Base-by-base conservation (phyloP, 441 rosid species). In the Populus trichocarpa region DNA sequence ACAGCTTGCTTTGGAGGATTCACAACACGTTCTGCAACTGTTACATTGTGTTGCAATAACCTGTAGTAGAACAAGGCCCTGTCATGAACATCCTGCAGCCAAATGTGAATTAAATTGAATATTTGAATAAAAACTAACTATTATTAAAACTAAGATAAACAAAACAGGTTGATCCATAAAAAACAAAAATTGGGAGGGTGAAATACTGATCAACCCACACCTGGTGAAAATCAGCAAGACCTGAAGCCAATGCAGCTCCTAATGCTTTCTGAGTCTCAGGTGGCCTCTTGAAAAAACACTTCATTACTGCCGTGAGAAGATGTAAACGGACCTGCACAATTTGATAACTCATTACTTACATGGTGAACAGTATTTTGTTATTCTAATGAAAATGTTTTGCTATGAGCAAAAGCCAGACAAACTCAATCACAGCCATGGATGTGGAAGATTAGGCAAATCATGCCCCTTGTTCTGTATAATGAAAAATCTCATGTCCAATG, bases 1-100 rank as follows among this genome's bases (percentile, higher is more conserved):
- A 94, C 98, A 80, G 97, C 97, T 89, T 96, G 97, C 83, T 96
- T 94, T 80, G 99, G 98, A 84, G 98, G 99, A 85, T 95, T 93
- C 76, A 94, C 97, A 12, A 93, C 92, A 76, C 88, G 84, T 84
- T 92, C 99, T 76, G 98, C 97, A 35, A 85, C 86, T 33, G 94
- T 86, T 73, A 90, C 92, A 77, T 93, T 81, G 66, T 91, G 70
- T 74, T 88, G 96, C 87, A 95, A 84, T 81, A 95, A 91, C 87
- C 99, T 93, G 83, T 93, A 93, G 89, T 96, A 96, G 91, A 94
- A 93, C 83, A 96, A 84, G 84, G 99, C 97, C 83, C 99, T 87
- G 81, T 96, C 99, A 81, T 96, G 99, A 86, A 96, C 98, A 86
- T 96, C 99, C 99, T 96, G 92, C 84, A 83, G 81, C 66, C 77